phyloP scores from a whole-genome alignment of 331 rosid species.

The Prunus yedoensis region DNA sequence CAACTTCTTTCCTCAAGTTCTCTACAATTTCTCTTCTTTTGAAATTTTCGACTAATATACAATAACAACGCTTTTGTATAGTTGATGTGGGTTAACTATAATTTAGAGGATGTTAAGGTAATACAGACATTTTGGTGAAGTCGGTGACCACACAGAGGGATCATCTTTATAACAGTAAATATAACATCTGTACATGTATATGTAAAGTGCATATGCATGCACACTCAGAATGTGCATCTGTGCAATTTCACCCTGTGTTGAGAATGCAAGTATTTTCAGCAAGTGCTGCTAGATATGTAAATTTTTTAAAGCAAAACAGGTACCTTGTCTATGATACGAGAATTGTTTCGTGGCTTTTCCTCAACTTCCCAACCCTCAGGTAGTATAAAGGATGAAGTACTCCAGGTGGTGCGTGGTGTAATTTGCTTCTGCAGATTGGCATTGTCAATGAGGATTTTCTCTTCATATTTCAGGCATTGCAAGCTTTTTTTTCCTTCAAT shows the following conservation, averaged over 20 bases:
- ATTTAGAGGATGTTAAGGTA: neutral
- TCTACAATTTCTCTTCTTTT: neutral
- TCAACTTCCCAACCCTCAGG: constrained; percentile 43
- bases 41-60: neutral
- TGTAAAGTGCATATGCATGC: neutral
- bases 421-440: constrained; percentile 30
- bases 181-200: neutral
- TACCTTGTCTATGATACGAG: constrained; percentile 35
- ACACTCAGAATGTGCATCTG: neutral
- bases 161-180: neutral
- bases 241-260: neutral
- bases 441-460: constrained; percentile 1
- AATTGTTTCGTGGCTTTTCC: constrained; percentile 28
- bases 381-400: constrained; percentile 25
- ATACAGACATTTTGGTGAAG: neutral
- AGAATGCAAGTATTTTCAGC: neutral
- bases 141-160: neutral
- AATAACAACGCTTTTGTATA: neutral
- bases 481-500: neutral
- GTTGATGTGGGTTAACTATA: neutral
- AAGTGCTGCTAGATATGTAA: constrained; percentile 4
- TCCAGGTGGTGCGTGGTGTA: neutral
- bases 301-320: neutral
- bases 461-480: neutral
- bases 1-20: neutral